Percentiles rank a stretch among this genome's conserved stretches.
phyloP scores from a whole-genome alignment of 768 basidiomycete genomes.

The Podaxis mareebaensis region DNA sequence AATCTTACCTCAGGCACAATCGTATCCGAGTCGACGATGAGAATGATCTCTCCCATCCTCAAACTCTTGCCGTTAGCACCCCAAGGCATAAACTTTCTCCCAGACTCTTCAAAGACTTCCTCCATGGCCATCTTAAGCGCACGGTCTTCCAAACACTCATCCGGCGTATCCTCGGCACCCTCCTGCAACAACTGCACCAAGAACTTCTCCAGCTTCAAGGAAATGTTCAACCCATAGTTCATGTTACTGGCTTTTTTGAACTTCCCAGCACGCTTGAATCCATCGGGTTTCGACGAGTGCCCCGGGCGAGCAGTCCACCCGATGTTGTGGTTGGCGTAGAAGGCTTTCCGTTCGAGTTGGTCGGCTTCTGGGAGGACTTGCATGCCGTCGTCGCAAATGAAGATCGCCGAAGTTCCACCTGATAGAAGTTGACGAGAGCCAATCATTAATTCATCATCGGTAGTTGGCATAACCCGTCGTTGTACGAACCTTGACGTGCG shows the following conservation, averaged over 20 bases:
- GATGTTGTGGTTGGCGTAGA: conserved; percentile 79
- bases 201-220: conserved; percentile 59
- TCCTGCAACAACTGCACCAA: conserved; percentile 46
- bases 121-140: conserved; percentile 75
- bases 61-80: conserved; percentile 73
- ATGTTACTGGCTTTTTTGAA: conserved; percentile 89
- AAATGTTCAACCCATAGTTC: conserved; percentile 70
- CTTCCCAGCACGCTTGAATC: conserved; percentile 89
- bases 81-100: conserved; percentile 61
- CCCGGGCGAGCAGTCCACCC: conserved; percentile 79
- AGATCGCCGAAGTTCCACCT: conserved; percentile 73
- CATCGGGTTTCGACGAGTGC: conserved; percentile 68
- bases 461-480: not conserved
- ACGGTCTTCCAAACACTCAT: conserved; percentile 66
- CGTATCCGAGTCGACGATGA: conserved; percentile 81
- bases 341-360: conserved; percentile 62
- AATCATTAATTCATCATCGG: not conserved
- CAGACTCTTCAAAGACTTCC: conserved; percentile 65
- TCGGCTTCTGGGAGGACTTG: conserved; percentile 69
- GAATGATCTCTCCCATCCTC: conserved; percentile 75
- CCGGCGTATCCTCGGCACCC: conserved; percentile 39
- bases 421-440: not conserved
- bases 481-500: conserved; percentile 64
- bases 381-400: conserved; percentile 84
- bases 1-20: conserved; percentile 63